Conservation (phyloP, 306 rosid genomes). For the Leucaena leucocephala region DNA sequence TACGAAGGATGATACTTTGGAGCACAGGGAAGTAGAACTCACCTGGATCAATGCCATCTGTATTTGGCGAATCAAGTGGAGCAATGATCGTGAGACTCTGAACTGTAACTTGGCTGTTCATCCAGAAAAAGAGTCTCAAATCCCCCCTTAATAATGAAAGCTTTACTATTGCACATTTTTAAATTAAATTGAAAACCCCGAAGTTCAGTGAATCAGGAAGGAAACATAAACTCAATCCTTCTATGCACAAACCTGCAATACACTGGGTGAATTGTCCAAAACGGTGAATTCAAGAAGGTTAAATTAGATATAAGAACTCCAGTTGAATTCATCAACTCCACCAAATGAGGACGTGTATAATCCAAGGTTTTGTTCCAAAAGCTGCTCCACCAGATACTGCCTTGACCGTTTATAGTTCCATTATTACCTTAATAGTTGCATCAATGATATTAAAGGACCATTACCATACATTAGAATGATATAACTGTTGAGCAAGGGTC, state of each 20-base stretch:
- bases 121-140: slow-evolving; percentile 60
- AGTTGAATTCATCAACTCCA: slow-evolving; percentile 74
- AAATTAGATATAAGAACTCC: slow-evolving; percentile 72
- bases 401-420: slow-evolving; percentile 79
- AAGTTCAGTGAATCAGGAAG: slow-evolving; percentile 33
- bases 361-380: slow-evolving; percentile 65
- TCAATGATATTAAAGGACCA: slow-evolving; percentile 36
- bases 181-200: slow-evolving; percentile 37
- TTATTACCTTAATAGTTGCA: slow-evolving; percentile 62
- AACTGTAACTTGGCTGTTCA: slow-evolving; percentile 73
- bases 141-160: slow-evolving; percentile 49
- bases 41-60: slow-evolving; percentile 88
- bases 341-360: slow-evolving; percentile 80
- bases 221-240: slow-evolving; percentile 26
- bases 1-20: slow-evolving; percentile 7
- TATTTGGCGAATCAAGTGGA: slow-evolving; percentile 73
- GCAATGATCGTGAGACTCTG: slow-evolving; percentile 69
- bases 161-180: slow-evolving; percentile 51
- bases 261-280: slow-evolving; percentile 83
- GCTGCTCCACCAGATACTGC: slow-evolving; percentile 75
- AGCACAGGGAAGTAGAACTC: slow-evolving; percentile 29
- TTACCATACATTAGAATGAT: slow-evolving; percentile 13
- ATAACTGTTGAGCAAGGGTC: slow-evolving; percentile 1
- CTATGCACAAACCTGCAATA: slow-evolving; percentile 78
- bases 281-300: slow-evolving; percentile 76